Evolutionary conservation across 441 rosid genomes (phyloP), one percentile per base, ranked within the genome.

Genomic region (Erysimum cheiri): DNA sequence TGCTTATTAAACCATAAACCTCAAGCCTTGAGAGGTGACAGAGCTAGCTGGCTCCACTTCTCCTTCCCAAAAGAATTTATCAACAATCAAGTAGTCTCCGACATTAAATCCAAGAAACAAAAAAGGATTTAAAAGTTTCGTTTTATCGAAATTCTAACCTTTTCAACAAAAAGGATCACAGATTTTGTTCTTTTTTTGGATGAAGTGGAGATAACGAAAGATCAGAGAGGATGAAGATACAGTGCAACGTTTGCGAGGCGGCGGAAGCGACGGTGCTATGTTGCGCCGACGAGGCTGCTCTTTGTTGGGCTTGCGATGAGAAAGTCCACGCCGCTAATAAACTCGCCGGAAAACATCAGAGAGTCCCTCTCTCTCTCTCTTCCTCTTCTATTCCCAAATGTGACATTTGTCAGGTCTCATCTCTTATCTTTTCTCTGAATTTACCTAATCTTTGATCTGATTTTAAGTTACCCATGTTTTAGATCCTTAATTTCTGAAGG

Each of bases 251-350:
- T 35, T 94, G 99, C 73, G 97, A 91, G 78, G 81, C 75, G 40
- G 92, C 94, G 71, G 97, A 88, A 87, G 97, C 99, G 36, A 81
- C 72, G 60, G 96, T 94, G 73, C 77, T 94, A n/a, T 94, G 97
- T 77, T 94, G 99, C 74, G 97, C 99, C 10, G 97, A 94, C 60
- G 99, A 94, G 85, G 99, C 99, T 58, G 97, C 97, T 40, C 78
- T 94, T 58, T 94, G 97, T 79, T 87, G 84, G 88, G 78, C 78
- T 11, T 94, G 99, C 59, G 99, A 94, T 24, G 87, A 84, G 76
- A 86, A 92, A 73, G 75, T 94, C 14, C 99, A 94, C 72, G 97
- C 96, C 0, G 97, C 97, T 24, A 94, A 91, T 80, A 94, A 94
- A 90, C 89, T 94, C 31, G 99, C 99, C 5, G 85, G 89, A 72